Evolutionary conservation across 2,329 filamentous ascomycete genomes (phyloP).

Genomic region (Penicillium sp.): DNA sequence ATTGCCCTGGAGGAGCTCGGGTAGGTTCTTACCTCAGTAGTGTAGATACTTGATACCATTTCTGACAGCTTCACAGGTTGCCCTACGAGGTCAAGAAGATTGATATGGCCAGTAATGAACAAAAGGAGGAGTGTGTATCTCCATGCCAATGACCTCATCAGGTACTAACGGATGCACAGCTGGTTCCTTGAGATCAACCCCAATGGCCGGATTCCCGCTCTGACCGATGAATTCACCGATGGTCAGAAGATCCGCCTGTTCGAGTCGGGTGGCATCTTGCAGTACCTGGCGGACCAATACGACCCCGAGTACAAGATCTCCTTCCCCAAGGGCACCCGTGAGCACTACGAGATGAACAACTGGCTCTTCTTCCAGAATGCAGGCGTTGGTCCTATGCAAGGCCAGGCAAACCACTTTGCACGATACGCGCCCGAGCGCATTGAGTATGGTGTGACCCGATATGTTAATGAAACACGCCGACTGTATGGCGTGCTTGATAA

Average conservation of each 20-base stretch:
- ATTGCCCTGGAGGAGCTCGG: slow-evolving; percentile 85
- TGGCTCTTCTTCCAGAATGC: slow-evolving; percentile 81
- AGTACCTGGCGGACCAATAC: slow-evolving; percentile 81
- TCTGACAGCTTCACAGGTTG: slow-evolving; percentile 44
- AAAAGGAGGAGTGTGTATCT: slow-evolving; percentile 64
- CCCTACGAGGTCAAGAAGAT: slow-evolving; percentile 76
- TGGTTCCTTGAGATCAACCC: slow-evolving; percentile 94
- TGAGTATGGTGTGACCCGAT: slow-evolving; percentile 78
- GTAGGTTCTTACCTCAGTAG: slow-evolving; percentile 21
- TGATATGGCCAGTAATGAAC: slow-evolving; percentile 71
- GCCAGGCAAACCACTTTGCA: slow-evolving; percentile 80
- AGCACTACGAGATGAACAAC: slow-evolving; percentile 77
- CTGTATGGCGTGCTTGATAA: slow-evolving; percentile 77
- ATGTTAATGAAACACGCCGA: slow-evolving; percentile 79
- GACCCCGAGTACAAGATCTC: slow-evolving; percentile 80
- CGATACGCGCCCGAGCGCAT: slow-evolving; percentile 82
- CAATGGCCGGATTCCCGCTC: slow-evolving; percentile 85
- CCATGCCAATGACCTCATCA: not conserved
- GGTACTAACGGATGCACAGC: slow-evolving; percentile 28
- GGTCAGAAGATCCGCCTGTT: slow-evolving; percentile 75
- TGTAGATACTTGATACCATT: not conserved
- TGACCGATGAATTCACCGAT: slow-evolving; percentile 77
- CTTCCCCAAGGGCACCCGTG: slow-evolving; percentile 69
- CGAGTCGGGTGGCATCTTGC: slow-evolving; percentile 79
- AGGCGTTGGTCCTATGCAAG: slow-evolving; percentile 80